These are phyloP conservation scores for Acacia crassicarpa DNA, from an alignment of 306 rosid species.

Conservation along the genomic window DNA sequence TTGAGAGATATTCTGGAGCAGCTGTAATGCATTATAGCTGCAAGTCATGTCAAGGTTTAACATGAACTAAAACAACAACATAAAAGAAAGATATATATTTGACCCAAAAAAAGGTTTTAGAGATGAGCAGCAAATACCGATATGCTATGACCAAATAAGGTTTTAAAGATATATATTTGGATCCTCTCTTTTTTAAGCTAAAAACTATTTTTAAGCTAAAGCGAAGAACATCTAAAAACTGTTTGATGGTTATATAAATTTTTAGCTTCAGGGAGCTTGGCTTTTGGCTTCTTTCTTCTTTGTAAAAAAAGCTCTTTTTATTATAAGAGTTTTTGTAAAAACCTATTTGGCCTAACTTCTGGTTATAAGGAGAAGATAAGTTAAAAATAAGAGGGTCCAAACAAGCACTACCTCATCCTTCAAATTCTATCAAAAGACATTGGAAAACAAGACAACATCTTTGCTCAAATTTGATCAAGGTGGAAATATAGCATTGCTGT, in stretches of 20 bases:
- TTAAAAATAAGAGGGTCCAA: no score
- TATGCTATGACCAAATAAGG: background rate
- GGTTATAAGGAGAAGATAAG: no score
- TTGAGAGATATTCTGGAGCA: background rate
- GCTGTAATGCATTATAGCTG: conserved; percentile 5
- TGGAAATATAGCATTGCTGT: conserved; percentile 3
- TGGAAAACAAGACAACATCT: background rate
- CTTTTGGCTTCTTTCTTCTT: no score
- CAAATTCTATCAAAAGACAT: background rate
- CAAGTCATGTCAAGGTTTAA: background rate
- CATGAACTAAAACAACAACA: background rate
- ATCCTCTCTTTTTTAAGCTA: no score
- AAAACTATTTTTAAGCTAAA: no score
- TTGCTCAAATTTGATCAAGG: background rate
- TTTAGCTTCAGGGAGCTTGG: no score
- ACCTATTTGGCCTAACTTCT: no score
- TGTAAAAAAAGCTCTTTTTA: no score
- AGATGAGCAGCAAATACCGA: conserved; percentile 9
- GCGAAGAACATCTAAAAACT: no score
- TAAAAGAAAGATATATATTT: background rate
- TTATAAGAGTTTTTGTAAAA: no score
- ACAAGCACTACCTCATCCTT: background rate
- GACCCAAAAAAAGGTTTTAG: background rate
- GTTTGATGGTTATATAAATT: no score
- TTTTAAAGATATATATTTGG: no score